Conservation (phyloP, 1,284 basidiomycete genomes). For the Hypsizygus ulmarius region DNA sequence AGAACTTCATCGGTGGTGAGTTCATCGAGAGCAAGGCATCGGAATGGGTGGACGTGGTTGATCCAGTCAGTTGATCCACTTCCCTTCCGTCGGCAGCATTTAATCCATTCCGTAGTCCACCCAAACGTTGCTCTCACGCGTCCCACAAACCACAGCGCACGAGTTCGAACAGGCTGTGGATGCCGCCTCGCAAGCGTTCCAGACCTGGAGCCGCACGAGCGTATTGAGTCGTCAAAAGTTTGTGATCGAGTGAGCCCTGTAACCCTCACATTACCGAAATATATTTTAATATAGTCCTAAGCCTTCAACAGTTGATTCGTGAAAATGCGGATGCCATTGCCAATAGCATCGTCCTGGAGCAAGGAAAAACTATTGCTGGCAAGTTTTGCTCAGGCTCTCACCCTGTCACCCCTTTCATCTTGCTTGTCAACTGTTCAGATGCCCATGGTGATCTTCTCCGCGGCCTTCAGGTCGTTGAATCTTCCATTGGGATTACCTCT, state of each 20-base stretch:
- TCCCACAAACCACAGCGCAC: slow-evolving; percentile 82
- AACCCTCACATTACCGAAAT: slow-evolving; percentile 1
- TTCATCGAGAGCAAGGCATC: slow-evolving; percentile 80
- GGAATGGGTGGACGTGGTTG: slow-evolving; percentile 82
- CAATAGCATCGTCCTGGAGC: slow-evolving; percentile 80
- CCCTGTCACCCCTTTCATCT: not conserved
- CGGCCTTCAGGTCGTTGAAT: slow-evolving; percentile 93
- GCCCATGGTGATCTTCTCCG: slow-evolving; percentile 94
- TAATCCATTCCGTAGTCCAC: slow-evolving; percentile 57
- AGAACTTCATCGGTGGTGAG: slow-evolving; percentile 87
- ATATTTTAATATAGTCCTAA: slow-evolving; percentile 27
- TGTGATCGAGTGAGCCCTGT: slow-evolving; percentile 74
- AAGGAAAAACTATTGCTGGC: slow-evolving; percentile 87
- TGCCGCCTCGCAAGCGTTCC: slow-evolving; percentile 85
- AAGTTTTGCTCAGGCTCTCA: slow-evolving; percentile 12
- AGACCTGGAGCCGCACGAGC: slow-evolving; percentile 86
- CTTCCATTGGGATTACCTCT: slow-evolving; percentile 80
- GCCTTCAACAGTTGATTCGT: slow-evolving; percentile 79
- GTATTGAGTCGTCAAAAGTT: slow-evolving; percentile 87
- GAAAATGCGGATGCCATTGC: slow-evolving; percentile 77
- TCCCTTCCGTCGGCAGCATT: not conserved
- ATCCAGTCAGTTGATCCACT: slow-evolving; percentile 62
- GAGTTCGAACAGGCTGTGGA: slow-evolving; percentile 89
- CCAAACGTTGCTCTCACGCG: slow-evolving; percentile 83
- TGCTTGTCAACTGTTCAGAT: slow-evolving; percentile 44